Evolutionary conservation across 345 rosid genomes (phyloP), one percentile per base, ranked within the genome.

Genomic region (Bruguiera sexangula): DNA sequence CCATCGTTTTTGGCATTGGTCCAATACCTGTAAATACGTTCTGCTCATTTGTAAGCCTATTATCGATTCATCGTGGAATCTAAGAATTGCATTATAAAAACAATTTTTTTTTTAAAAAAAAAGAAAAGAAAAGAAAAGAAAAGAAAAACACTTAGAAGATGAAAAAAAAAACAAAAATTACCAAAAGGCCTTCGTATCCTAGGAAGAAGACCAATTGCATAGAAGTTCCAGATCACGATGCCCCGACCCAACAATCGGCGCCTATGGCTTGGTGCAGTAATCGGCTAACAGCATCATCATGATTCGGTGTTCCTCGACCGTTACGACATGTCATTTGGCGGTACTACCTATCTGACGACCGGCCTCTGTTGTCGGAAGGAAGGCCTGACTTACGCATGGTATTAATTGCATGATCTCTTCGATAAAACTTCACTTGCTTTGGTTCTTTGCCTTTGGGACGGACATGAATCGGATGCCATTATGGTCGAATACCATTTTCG

Each of bases 191-290:
- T 36, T 36, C 8, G 10, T 7, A 8, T 8, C 8, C 0, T 36
- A 2, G 10, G 10, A 36, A 36, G 10, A 36, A 36, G 10, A 6
- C 1, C 1, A 36, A 36, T 36, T 36, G 39, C 8, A 36, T 36
- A 36, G 9, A 36, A 36, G 39, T 36, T 36, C 39, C 39, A 7
- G 39, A 1, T 36, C 1, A 36, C 39, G 1, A 0, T 75, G 3
- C 71, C 32, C 32, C 0, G 32, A 31, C 32, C 70, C 30, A 60
- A 60, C 52, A 37, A 62, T 61, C 70, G 71, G 79, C 63, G 32
- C 32, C 32, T 70, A 26, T 76, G 79, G 79, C 74, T 76, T 1
- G 69, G 71, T 30, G 68, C 74, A 37, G 37, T 75, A 63, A 66
- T 65, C 1, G 36, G 36, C 6, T 3, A 32, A 32, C 3, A 5